Conservation (phyloP, 2,329 filamentous ascomycete genomes). For the Colletotrichum horii region DNA sequence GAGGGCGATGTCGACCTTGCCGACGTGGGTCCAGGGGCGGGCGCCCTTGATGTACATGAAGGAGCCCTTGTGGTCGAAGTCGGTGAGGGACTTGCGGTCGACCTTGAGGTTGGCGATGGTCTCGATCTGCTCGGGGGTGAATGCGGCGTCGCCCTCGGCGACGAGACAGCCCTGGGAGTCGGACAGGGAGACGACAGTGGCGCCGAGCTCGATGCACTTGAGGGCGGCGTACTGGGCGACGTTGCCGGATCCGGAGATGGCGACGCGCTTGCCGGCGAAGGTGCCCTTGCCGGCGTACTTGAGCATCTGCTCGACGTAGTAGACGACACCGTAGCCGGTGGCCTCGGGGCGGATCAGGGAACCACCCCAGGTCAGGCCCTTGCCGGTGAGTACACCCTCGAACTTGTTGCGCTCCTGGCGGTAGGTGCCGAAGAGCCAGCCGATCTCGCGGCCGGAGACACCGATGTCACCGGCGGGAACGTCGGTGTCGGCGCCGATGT, state of each 20-base stretch:
- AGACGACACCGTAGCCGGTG: slow-evolving; percentile 94
- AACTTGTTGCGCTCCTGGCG: slow-evolving; percentile 86
- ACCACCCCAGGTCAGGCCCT: slow-evolving; percentile 92
- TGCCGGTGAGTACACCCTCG: slow-evolving; percentile 96
- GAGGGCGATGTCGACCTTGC: slow-evolving; percentile 87
- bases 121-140: slow-evolving; percentile 81
- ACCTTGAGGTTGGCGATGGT: slow-evolving; percentile 87
- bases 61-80: slow-evolving; percentile 67
- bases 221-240: slow-evolving; percentile 97
- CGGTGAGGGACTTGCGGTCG: slow-evolving; percentile 80
- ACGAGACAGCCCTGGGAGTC: slow-evolving; percentile 89
- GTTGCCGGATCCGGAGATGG: slow-evolving; percentile 96
- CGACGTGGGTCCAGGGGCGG: slow-evolving; percentile 90
- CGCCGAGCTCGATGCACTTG: slow-evolving; percentile 95
- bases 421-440: slow-evolving; percentile 95
- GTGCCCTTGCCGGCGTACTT: slow-evolving; percentile 84
- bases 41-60: slow-evolving; percentile 89
- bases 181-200: slow-evolving; percentile 88
- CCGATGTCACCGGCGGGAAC: slow-evolving; percentile 98
- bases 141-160: slow-evolving; percentile 70
- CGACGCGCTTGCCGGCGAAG: slow-evolving; percentile 90
- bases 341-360: slow-evolving; percentile 94
- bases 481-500: slow-evolving; percentile 96
- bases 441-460: slow-evolving; percentile 89
- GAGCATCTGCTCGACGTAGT: slow-evolving; percentile 97